A percentile compares a stretch with the other conserved stretches of the same genome.
Conservation (phyloP, 176 grass and related monocot genomes). For the Poa annua region DNA sequence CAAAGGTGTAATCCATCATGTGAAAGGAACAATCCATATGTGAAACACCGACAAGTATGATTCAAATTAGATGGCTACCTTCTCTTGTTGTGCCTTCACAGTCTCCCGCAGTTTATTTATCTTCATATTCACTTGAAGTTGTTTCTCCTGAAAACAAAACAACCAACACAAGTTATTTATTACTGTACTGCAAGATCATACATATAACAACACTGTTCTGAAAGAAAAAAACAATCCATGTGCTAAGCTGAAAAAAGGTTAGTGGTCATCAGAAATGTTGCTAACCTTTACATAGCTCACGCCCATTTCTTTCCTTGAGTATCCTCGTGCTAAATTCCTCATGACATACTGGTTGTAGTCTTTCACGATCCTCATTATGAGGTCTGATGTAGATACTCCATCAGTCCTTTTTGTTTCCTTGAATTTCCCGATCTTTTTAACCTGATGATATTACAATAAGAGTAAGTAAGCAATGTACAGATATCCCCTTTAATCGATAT, state of each 20-base stretch:
- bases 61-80: constrained; percentile 48
- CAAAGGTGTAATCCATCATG: background rate
- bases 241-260: background rate
- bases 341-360: constrained; percentile 98
- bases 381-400: constrained; percentile 91
- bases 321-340: constrained; percentile 94
- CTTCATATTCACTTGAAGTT: constrained; percentile 96
- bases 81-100: constrained; percentile 93
- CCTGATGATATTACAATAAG: constrained; percentile 49
- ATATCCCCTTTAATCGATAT: background rate
- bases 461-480: constrained; percentile 17
- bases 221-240: background rate
- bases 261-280: background rate
- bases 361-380: constrained; percentile 99
- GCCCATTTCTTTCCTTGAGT: constrained; percentile 90
- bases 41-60: background rate
- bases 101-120: constrained; percentile 86
- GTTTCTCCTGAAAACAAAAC: constrained; percentile 75
- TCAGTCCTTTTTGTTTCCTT: constrained; percentile 94
- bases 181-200: background rate
- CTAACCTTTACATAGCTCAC: constrained; percentile 99
- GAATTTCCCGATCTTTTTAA: constrained; percentile 96
- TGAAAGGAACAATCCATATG: background rate
- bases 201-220: background rate
- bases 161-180: constrained; percentile 21